A percentile compares a stretch with the other conserved stretches of the same genome.
Evolutionary conservation across 139 green algal species (phyloP).

Genomic region (Cymbomonas tetramitiformis): DNA sequence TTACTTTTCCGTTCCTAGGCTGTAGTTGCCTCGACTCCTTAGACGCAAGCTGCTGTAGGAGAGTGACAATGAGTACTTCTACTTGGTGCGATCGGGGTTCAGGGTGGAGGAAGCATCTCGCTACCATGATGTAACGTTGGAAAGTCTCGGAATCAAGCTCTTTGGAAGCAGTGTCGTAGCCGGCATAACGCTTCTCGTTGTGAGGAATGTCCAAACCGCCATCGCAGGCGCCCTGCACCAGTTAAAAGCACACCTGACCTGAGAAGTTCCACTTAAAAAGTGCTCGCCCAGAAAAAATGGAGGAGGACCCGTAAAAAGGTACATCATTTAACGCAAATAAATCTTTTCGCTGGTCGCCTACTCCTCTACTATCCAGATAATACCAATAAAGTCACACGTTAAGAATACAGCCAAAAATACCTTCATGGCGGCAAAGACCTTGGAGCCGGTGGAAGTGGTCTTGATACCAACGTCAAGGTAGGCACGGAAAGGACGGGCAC

Average conservation of each 20-base stretch:
- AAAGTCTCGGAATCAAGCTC: conserved; percentile 71
- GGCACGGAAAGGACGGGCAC: conserved; percentile 71
- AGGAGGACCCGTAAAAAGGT: too few species aligned
- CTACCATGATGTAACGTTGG: conserved; percentile 33
- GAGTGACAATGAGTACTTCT: too few species aligned
- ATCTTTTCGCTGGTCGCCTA: too few species aligned
- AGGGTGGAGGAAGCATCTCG: too few species aligned
- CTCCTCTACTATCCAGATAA: too few species aligned
- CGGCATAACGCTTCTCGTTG: conserved; percentile 94
- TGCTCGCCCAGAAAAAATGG: too few species aligned
- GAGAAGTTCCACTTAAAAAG: background rate
- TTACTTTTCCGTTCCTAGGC: background rate
- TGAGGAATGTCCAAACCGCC: conserved; percentile 94
- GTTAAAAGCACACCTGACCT: too few species aligned
- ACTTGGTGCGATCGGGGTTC: background rate
- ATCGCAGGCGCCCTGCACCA: conserved; percentile 87
- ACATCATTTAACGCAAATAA: too few species aligned
- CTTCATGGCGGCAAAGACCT: conserved; percentile 80
- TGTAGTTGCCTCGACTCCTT: too few species aligned
- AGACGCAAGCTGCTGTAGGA: too few species aligned
- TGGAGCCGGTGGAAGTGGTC: conserved; percentile 82
- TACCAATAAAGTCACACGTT: too few species aligned
- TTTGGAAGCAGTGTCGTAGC: conserved; percentile 76
- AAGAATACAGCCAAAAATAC: too few species aligned
- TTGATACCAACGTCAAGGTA: conserved; percentile 93